Conservation (phyloP, 2,329 filamentous ascomycete species). For the Cadophora sp. region DNA sequence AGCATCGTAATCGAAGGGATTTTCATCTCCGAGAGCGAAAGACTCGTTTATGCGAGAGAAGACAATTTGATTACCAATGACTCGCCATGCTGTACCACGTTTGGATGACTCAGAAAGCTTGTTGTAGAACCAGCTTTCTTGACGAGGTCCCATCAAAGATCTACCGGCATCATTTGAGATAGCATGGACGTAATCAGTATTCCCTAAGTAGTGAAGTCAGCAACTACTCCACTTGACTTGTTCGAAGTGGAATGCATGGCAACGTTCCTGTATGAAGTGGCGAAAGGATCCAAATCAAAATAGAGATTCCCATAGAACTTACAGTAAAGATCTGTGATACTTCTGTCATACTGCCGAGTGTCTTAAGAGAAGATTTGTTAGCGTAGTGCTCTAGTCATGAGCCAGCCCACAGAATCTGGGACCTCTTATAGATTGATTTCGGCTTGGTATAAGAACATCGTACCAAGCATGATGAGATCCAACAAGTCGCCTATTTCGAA, state of each 20-base stretch:
- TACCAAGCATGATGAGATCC: slow-evolving; percentile 73
- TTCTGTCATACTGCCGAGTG: slow-evolving; percentile 69
- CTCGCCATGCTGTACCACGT: slow-evolving; percentile 72
- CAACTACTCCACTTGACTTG: too few relatives aligned
- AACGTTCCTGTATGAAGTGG: background rate
- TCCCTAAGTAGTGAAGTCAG: slow-evolving; percentile 46
- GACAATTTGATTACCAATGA: slow-evolving; percentile 75
- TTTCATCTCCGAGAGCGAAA: slow-evolving; percentile 40
- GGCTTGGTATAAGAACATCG: background rate
- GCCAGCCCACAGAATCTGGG: too few relatives aligned
- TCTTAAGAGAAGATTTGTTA: background rate
- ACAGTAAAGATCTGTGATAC: slow-evolving; percentile 62
- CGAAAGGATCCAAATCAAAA: background rate
- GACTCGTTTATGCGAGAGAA: slow-evolving; percentile 61
- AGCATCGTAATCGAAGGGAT: slow-evolving; percentile 60
- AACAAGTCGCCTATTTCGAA: slow-evolving; percentile 71
- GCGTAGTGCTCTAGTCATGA: too few relatives aligned
- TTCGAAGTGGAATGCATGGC: background rate
- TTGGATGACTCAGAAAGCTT: slow-evolving; percentile 62
- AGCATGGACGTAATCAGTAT: slow-evolving; percentile 64
- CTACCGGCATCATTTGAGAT: slow-evolving; percentile 73
- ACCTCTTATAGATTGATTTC: too few relatives aligned
- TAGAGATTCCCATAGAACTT: background rate
- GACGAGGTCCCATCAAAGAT: slow-evolving; percentile 72
- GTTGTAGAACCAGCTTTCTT: slow-evolving; percentile 78